Base-by-base conservation (phyloP, 108 stramenopile species). In the Seminavis robusta region DNA sequence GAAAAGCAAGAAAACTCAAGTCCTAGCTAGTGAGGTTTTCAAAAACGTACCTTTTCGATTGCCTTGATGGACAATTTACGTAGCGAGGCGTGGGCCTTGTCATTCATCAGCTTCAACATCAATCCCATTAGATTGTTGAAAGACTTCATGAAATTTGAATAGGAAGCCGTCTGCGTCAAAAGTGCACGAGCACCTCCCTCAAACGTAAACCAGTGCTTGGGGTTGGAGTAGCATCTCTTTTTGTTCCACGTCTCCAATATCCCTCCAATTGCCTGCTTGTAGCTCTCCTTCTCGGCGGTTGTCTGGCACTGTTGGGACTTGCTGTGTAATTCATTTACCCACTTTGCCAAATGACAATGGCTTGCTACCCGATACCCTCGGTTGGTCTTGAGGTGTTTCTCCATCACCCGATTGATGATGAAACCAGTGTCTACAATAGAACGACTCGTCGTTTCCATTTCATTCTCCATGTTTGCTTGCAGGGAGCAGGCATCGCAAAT, bases 41-140 rank as follows among this genome's bases (percentile, higher is more conserved):
- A n/a, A n/a, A n/a, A 16, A 44, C 56, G 0, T 60, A 69, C 67
- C 62, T 65, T 69, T 48, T 77, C 76, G 34, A 94, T 71, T 21
- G 92, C 81, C 69, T 90, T 95, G 46, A 95, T 56, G 42, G 90
- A 66, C 1, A 91, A 71, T 72, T 90, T 92, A 21, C 94, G 83
- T 24, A 95, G 53, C 20, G 76, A 65, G 16, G 71, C 68, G 28
- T 59, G 63, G 20, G 63, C 39, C 16, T 52, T 27, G 60, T 81
- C 79, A 6, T 56, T 78, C 88, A 92, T 88, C 17, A 95, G 69
- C 41, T 80, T 62, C 51, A 95, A 51, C 55, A 95, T 62, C 7
- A 89, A 65, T 21, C 73, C 78, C 28, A 95, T 43, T 33, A 86
- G 76, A 51, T 69, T 64, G 20, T 72, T 70, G 57, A 89, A 86